Percentiles rank a stretch among this genome's conserved stretches.
phyloP scores from a whole-genome alignment of 345 rosid genomes.

The Linum trigynum region DNA sequence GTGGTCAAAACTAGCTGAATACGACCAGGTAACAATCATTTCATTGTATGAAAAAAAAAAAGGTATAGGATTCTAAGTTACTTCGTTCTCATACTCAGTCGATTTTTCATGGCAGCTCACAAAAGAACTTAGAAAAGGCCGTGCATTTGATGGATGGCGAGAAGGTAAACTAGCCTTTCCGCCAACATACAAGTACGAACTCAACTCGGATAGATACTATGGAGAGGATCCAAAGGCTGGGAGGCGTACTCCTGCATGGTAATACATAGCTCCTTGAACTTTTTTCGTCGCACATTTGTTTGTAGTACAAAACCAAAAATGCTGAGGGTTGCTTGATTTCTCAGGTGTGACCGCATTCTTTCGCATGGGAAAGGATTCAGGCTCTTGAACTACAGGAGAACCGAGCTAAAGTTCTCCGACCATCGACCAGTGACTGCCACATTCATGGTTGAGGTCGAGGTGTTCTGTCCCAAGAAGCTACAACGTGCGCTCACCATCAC shows the following conservation, averaged over 20 bases:
- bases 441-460: slow-evolving; percentile 76
- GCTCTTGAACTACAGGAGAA: slow-evolving; percentile 56
- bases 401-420: slow-evolving; percentile 68
- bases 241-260: slow-evolving; percentile 88
- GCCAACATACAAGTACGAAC: background rate
- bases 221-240: slow-evolving; percentile 69
- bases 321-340: slow-evolving; percentile 1
- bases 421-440: slow-evolving; percentile 91
- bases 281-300: background rate
- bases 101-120: slow-evolving; percentile 42
- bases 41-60: background rate
- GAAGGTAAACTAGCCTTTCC: slow-evolving; percentile 43
- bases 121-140: slow-evolving; percentile 56
- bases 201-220: slow-evolving; percentile 19
- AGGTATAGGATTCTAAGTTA: background rate
- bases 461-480: slow-evolving; percentile 59
- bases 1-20: background rate
- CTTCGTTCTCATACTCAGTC: background rate
- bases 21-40: background rate
- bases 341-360: slow-evolving; percentile 89
- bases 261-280: slow-evolving; percentile 11
- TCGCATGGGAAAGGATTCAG: slow-evolving; percentile 73
- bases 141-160: slow-evolving; percentile 79
- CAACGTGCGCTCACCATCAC: slow-evolving; percentile 80
- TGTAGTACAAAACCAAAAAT: background rate